Base-by-base conservation (phyloP, 371 early-diverging fungal genomes). In the Haplosporangium sp. region DNA sequence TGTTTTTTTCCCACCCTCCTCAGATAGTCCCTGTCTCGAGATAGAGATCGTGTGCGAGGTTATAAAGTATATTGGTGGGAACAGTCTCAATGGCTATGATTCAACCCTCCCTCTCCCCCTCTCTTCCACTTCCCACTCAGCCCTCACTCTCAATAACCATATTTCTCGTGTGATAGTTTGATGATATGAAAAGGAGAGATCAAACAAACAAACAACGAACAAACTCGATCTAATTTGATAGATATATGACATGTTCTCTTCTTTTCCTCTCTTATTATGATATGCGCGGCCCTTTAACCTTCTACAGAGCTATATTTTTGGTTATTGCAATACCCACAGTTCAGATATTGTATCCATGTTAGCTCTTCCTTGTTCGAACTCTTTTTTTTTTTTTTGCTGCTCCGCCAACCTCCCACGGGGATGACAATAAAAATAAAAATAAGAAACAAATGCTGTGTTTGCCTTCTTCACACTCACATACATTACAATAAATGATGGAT, bases 1-100 rank as follows among this genome's bases (percentile, higher is more conserved):
- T 69, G 53, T 75, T 66, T 66, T 75, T 63, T 63, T 66, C 56
- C 70, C 70, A 55, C 61, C 70, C 70, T 68, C 52, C 40, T 35
- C 45, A 20, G n/a, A 52, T 27, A 13, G 20, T 65, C 17, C 56
- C 27, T 57, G 40, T 65, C 15, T 27, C 13, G 13, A 59, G 59
- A 59, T 59, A 39, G 42, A 47, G 35, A 50, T 35, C 63, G 35
- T 63, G 38, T 63, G 20, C 4, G 45, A 44, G 20, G 27, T 13
- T n/a, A 11, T 13, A 38, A 59, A 37, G n/a, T 40, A 60, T n/a
- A n/a, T 8, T 17, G 44, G 44, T 44, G 44, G 44, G 44, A 44
- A 44, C 9, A 44, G 13, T 13, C 44, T 44, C 13, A 13, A 44
- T 10, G 44, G 44, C 9, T 9, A 44, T 44, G 13, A 13, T 10